phyloP scores from a whole-genome alignment of 495 filamentous ascomycete species.

The Glarea lozoyensis region DNA sequence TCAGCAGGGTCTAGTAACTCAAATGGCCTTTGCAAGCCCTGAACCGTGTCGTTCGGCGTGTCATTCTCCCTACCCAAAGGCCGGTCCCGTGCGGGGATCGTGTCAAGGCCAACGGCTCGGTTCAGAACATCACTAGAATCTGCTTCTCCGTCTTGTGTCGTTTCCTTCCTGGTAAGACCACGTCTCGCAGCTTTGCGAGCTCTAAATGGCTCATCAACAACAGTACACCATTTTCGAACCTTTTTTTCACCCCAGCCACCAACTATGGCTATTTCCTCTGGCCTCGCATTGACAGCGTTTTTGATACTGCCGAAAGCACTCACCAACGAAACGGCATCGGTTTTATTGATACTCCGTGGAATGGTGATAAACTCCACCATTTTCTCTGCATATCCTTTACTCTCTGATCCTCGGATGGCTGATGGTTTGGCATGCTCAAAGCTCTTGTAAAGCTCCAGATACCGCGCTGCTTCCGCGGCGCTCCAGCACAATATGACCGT shows the following conservation, averaged over 20 bases:
- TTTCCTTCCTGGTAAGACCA: conserved; percentile 22
- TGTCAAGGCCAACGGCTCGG: conserved; percentile 30
- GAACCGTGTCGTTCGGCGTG: conserved; percentile 6
- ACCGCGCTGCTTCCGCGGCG: conserved; percentile 83
- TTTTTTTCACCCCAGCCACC: conserved; percentile 95
- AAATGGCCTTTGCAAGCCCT: no score
- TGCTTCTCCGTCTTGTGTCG: conserved; percentile 13
- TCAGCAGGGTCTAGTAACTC: no score
- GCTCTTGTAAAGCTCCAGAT: conserved; percentile 88
- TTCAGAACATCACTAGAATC: conserved; percentile 12
- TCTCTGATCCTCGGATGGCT: conserved; percentile 73
- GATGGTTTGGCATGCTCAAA: conserved; percentile 78
- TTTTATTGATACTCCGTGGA: conserved; percentile 85
- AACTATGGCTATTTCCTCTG: conserved; percentile 74
- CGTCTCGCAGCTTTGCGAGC: conserved; percentile 58
- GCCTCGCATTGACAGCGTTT: conserved; percentile 76
- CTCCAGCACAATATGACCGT: conserved; percentile 92
- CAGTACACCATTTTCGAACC: conserved; percentile 70
- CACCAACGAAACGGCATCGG: conserved; percentile 81
- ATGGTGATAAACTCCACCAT: conserved; percentile 91
- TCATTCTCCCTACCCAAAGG: conserved; percentile 16
- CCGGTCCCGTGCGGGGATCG: conserved; percentile 26
- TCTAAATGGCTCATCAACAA: conserved; percentile 76
- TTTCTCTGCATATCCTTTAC: conserved; percentile 73
- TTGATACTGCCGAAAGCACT: conserved; percentile 80